Percentiles rank a stretch among this genome's conserved stretches.
These are phyloP conservation scores for Penicillium digitatum DNA, from an alignment of 2,329 filamentous ascomycete species.

Conservation along the genomic window DNA sequence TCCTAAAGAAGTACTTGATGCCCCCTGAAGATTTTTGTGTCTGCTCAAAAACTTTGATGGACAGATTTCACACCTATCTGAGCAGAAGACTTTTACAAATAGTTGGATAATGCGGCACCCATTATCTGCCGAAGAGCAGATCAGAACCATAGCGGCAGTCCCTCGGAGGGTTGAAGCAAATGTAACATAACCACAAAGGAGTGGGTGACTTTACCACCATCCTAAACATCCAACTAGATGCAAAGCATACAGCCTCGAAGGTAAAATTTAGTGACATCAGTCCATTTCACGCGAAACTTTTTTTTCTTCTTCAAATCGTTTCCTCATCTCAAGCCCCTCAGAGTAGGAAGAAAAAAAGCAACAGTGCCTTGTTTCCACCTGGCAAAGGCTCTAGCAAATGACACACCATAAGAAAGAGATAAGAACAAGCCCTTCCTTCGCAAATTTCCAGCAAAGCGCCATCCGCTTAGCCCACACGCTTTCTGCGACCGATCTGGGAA, in stretches of 20 bases:
- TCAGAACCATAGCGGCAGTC: background rate
- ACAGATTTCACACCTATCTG: background rate
- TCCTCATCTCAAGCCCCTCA: slow-evolving; percentile 19
- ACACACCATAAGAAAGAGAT: slow-evolving; percentile 25
- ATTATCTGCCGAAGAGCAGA: background rate
- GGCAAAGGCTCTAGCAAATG: slow-evolving; percentile 18
- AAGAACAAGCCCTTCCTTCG: slow-evolving; percentile 18
- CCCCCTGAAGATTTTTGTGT: background rate
- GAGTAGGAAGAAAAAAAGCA: slow-evolving; percentile 13
- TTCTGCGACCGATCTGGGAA: slow-evolving; percentile 97
- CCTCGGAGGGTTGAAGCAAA: background rate
- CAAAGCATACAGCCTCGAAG: background rate
- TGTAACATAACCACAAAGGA: too few relatives aligned
- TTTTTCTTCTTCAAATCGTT: slow-evolving; percentile 25
- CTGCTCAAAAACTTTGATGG: background rate
- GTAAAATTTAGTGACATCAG: slow-evolving; percentile 24
- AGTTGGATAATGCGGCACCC: background rate
- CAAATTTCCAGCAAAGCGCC: slow-evolving; percentile 10
- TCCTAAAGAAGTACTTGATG: background rate
- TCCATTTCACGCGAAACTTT: slow-evolving; percentile 32
- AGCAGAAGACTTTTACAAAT: background rate
- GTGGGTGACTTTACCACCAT: background rate
- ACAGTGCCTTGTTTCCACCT: slow-evolving; percentile 15
- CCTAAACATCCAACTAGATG: background rate
- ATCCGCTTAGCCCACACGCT: slow-evolving; percentile 71